Evolutionary conservation across 306 rosid genomes (phyloP).

Genomic region (Gillenia trifoliata): DNA sequence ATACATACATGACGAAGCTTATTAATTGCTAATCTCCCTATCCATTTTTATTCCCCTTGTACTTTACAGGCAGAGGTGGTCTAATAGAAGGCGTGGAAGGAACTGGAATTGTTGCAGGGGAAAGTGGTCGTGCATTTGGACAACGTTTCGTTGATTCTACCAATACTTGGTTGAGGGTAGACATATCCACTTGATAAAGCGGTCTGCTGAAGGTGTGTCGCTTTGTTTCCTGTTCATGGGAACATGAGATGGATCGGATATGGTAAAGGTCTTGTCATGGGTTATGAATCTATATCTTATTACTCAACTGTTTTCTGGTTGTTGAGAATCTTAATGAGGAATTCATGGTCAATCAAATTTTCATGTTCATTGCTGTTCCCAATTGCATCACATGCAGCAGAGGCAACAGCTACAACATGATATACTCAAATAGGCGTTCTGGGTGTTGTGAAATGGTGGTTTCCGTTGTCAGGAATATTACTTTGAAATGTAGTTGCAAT

Average conservation of each 20-base stretch:
- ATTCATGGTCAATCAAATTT: conserved; percentile 56
- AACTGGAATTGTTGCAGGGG: conserved; percentile 24
- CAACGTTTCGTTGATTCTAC: conserved; percentile 32
- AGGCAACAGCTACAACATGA: conserved; percentile 45
- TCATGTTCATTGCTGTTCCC: conserved; percentile 62
- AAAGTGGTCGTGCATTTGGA: conserved; percentile 38
- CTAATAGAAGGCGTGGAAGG: conserved; percentile 32
- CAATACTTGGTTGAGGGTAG: conserved; percentile 36
- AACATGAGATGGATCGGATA: conserved; percentile 35
- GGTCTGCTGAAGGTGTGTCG: conserved; percentile 24
- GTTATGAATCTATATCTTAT: conserved; percentile 49
- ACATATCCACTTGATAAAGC: conserved; percentile 34
- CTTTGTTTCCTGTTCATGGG: conserved; percentile 31
- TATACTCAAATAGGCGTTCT: conserved; percentile 17
- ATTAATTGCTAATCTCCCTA: conserved; percentile 71
- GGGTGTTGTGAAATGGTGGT: conserved; percentile 12
- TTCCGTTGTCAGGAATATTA: conserved; percentile 10
- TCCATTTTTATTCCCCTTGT: conserved; percentile 77
- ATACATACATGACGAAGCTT: conserved; percentile 25
- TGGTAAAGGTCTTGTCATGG: conserved; percentile 38
- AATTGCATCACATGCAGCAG: conserved; percentile 59
- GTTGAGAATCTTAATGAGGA: conserved; percentile 63
- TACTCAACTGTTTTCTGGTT: conserved; percentile 73
- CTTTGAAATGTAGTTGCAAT: conserved; percentile 27
- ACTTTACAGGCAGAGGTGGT: conserved; percentile 47